A percentile compares a stretch with the other conserved stretches of the same genome.
Evolutionary conservation across 2,329 filamentous ascomycete genomes (phyloP).

Genomic region (Neofusicoccum laricinum): DNA sequence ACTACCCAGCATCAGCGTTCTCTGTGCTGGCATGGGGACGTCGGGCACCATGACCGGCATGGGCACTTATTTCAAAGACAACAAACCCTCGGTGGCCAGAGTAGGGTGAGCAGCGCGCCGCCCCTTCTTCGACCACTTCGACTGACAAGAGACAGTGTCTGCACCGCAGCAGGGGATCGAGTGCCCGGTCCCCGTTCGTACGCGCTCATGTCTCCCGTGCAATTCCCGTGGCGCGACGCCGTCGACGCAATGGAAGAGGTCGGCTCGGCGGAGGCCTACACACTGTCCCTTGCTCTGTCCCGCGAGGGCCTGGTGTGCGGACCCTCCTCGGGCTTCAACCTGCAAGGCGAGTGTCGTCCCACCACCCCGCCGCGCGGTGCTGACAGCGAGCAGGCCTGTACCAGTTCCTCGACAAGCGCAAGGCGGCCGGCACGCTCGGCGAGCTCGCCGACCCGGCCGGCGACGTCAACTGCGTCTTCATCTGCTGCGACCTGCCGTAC

Average conservation of each 20-base stretch:
- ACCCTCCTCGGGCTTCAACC: conserved; percentile 59
- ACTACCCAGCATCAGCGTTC: conserved; percentile 54
- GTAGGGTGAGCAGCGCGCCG: neutral
- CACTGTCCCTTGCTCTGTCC: conserved; percentile 53
- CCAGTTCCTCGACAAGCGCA: conserved; percentile 50
- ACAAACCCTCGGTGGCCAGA: conserved; percentile 40
- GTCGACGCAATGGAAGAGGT: conserved; percentile 58
- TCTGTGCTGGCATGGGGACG: conserved; percentile 59
- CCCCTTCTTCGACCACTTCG: neutral
- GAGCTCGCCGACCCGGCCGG: conserved; percentile 47
- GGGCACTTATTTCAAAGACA: conserved; percentile 49
- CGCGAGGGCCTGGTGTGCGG: conserved; percentile 59
- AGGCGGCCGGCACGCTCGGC: conserved; percentile 43
- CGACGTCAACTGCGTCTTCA: conserved; percentile 54
- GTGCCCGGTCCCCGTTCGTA: conserved; percentile 58
- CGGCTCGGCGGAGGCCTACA: conserved; percentile 53
- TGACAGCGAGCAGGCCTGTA: conserved; percentile 36
- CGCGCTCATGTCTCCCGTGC: conserved; percentile 48
- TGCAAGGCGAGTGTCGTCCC: conserved; percentile 32
- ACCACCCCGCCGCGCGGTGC: too few species aligned
- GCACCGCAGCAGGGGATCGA: conserved; percentile 55
- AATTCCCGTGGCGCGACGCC: conserved; percentile 58
- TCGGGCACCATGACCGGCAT: conserved; percentile 41
- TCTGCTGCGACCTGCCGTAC: conserved; percentile 63
- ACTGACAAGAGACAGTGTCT: conserved; percentile 43